Evolutionary conservation across 2,329 filamentous ascomycete genomes (phyloP).

Genomic region (Graphium sp.): DNA sequence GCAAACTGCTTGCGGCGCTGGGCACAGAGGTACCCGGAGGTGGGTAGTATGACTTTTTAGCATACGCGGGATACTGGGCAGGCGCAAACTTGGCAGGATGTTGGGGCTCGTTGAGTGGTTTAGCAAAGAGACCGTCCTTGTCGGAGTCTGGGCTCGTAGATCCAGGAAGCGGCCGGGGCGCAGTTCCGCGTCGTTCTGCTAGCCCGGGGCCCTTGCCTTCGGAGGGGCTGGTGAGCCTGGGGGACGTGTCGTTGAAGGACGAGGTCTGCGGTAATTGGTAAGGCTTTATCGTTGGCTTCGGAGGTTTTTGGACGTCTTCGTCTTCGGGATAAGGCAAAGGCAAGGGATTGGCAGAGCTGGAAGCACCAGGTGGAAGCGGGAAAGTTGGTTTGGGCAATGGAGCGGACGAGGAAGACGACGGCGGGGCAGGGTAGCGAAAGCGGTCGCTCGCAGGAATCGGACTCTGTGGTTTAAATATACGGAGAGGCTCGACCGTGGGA

Average conservation of each 20-base stretch:
- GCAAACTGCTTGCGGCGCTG: slow-evolving; percentile 6
- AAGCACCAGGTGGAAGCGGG: slow-evolving; percentile 49
- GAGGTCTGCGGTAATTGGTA: slow-evolving; percentile 25
- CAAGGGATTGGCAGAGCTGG: slow-evolving; percentile 44
- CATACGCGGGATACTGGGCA: slow-evolving; percentile 29
- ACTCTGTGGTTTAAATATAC: slow-evolving; percentile 67
- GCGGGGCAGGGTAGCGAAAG: slow-evolving; percentile 33
- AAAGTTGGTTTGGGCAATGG: slow-evolving; percentile 36
- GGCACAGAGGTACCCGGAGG: slow-evolving; percentile 27
- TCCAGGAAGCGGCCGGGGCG: slow-evolving; percentile 67
- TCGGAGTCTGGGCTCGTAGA: slow-evolving; percentile 64
- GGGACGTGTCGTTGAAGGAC: slow-evolving; percentile 29
- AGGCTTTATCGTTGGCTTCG: slow-evolving; percentile 16
- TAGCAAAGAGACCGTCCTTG: slow-evolving; percentile 66
- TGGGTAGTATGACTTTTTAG: slow-evolving; percentile 43
- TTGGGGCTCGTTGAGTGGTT: slow-evolving; percentile 18
- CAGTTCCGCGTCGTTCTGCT: slow-evolving; percentile 69
- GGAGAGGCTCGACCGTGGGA: slow-evolving; percentile 66
- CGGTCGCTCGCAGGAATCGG: slow-evolving; percentile 36
- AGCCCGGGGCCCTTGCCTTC: slow-evolving; percentile 47
- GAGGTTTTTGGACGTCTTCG: slow-evolving; percentile 32
- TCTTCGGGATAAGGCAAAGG: slow-evolving; percentile 58
- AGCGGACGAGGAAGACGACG: slow-evolving; percentile 20
- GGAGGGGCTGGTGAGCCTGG: slow-evolving; percentile 35
- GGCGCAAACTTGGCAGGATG: slow-evolving; percentile 2